A percentile compares a stretch with the other conserved stretches of the same genome.
phyloP scores from a whole-genome alignment of 495 filamentous ascomycete genomes.

The Chaetomium fimeti region DNA sequence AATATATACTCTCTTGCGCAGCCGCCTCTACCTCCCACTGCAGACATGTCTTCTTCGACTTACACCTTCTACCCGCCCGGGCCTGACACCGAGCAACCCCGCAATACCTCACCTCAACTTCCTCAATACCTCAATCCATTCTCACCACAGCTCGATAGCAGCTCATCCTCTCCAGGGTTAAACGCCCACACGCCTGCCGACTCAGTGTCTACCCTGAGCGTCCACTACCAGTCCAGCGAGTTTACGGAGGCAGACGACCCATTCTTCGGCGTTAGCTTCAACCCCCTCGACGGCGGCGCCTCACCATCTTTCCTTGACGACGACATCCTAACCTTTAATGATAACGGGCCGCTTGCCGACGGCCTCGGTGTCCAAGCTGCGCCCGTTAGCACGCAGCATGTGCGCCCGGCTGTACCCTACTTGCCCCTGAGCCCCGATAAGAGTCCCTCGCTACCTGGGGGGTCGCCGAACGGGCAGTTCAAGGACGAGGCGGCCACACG shows the following conservation, averaged over 20 bases:
- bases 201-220: conserved; percentile 39
- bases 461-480: conserved; percentile 30
- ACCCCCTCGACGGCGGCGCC: conserved; percentile 30
- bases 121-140: conserved; percentile 34
- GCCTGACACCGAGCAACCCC: conserved; percentile 33
- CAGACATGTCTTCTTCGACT: conserved; percentile 39
- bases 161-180: conserved; percentile 41
- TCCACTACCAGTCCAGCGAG: conserved; percentile 45
- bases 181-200: conserved; percentile 47
- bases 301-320: conserved; percentile 41
- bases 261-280: conserved; percentile 44
- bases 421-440: conserved; percentile 39
- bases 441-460: conserved; percentile 34
- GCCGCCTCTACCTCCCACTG: conserved; percentile 19
- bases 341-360: conserved; percentile 15
- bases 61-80: conserved; percentile 33
- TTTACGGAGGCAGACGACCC: conserved; percentile 45
- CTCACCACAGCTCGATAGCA: conserved; percentile 42
- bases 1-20: conserved; percentile 26
- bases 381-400: conserved; percentile 15
- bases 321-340: conserved; percentile 17
- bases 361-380: conserved; percentile 19
- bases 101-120: conserved; percentile 28
- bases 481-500: conserved; percentile 13
- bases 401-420: conserved; percentile 21